Evolutionary conservation across 2,329 filamentous ascomycete genomes (phyloP), one percentile per base, ranked within the genome.

Genomic region (Calonectria honghensis): DNA sequence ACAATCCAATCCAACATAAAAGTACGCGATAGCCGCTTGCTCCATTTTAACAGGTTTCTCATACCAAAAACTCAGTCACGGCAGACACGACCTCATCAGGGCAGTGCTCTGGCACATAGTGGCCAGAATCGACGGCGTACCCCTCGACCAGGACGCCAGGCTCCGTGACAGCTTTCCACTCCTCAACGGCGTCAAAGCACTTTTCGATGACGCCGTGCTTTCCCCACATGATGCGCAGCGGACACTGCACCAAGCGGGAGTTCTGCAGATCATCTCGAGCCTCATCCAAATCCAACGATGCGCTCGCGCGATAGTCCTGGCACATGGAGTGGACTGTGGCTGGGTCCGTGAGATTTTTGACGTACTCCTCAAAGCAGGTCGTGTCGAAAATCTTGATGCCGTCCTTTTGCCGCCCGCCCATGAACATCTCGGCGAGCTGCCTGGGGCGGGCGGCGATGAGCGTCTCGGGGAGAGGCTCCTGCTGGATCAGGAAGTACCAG

Each of bases 401-500:
- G 66, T 75, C 84, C 75, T 52, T 83, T 81, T 85, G 76, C 39
- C 86, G 73, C 13, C 83, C 86, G 68, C 88, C 81, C 85, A 87
- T 82, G 75, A 86, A 90, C 50, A 84, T 79, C 24, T 86, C 83
- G 0, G 85, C 82, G n/a, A 89, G 85, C 41, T 83, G 81, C 9
- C 84, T 79, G 4, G 87, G 85, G 31, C 83, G 79, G 0, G 79
- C 81, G 0, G 82, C 82, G 75, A 88, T 87, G 61, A 90, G 82
- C 51, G 84, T 86, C 78, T 91, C 90, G 0, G 88, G 90, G 6
- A 91, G 85, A 0, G 90, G 88, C 6, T 82, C 82, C 0, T 83
- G 80, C 79, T 92, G 90, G 11, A 91, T 89, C 27, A 92, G 85
- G 75, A 92, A 88, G 68, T 90, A 91, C 90, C 90, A 92, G 81